A percentile compares a stretch with the other conserved stretches of the same genome.
phyloP scores from a whole-genome alignment of 148 eudicot genomes.

The Arbutus unedo region DNA sequence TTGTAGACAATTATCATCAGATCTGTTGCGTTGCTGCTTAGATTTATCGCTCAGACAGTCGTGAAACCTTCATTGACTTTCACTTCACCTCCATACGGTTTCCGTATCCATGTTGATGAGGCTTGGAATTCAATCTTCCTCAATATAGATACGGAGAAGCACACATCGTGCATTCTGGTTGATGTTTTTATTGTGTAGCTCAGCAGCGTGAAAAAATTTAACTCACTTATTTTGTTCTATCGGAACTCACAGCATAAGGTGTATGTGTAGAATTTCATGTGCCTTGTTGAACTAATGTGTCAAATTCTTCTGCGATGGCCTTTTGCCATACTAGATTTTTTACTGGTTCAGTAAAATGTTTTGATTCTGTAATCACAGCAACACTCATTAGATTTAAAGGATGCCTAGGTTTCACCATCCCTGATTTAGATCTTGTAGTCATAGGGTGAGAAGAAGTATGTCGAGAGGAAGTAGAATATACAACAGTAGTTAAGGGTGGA shows the following conservation, averaged over 20 bases:
- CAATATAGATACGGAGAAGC: background rate
- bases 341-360: background rate
- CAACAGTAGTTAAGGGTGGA: background rate
- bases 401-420: background rate
- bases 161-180: background rate
- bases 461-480: background rate
- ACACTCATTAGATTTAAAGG: background rate
- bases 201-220: background rate
- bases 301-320: background rate
- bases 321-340: background rate
- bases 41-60: background rate
- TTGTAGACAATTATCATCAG: background rate
- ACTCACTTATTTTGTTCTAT: background rate
- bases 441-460: background rate
- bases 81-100: background rate
- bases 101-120: background rate
- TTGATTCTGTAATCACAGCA: background rate
- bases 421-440: background rate
- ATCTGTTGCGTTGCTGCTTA: constrained; percentile 9
- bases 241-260: no score
- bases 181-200: background rate
- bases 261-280: background rate
- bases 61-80: background rate
- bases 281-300: background rate
- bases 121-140: background rate